These are phyloP conservation scores for Grifola frondosa DNA, from an alignment of 1,284 basidiomycete species.

Conservation along the genomic window DNA sequence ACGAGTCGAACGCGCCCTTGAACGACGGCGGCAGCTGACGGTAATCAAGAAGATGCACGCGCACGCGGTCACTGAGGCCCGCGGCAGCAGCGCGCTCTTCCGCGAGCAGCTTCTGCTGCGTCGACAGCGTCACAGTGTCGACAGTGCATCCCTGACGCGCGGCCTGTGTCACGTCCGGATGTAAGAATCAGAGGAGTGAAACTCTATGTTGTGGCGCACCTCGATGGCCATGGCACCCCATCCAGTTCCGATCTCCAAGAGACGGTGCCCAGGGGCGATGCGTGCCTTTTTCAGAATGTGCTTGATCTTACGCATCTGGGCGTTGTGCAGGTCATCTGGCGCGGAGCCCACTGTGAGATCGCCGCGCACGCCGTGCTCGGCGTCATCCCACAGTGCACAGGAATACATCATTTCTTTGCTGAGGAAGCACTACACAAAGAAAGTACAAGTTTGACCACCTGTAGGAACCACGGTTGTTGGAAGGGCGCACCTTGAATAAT, in stretches of 20 bases:
- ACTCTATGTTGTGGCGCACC: slow-evolving; percentile 39
- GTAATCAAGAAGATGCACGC: slow-evolving; percentile 84
- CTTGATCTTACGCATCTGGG: slow-evolving; percentile 76
- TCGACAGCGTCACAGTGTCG: slow-evolving; percentile 81
- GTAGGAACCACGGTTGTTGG: slow-evolving; percentile 5
- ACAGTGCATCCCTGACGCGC: slow-evolving; percentile 71
- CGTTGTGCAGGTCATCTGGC: slow-evolving; percentile 67
- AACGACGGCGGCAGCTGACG: slow-evolving; percentile 73
- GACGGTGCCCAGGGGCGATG: slow-evolving; percentile 70
- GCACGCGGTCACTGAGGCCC: slow-evolving; percentile 66
- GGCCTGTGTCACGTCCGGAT: slow-evolving; percentile 40
- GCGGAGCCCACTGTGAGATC: slow-evolving; percentile 40
- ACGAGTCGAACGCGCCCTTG: slow-evolving; percentile 78
- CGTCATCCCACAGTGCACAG: slow-evolving; percentile 72
- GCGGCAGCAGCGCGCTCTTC: slow-evolving; percentile 73
- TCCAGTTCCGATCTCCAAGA: slow-evolving; percentile 85
- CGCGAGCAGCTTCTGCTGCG: slow-evolving; percentile 79
- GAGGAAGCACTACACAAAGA: slow-evolving; percentile 62
- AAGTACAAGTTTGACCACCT: not conserved
- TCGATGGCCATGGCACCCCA: slow-evolving; percentile 88
- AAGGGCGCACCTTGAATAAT: slow-evolving; percentile 55
- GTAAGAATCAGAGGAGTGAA: not conserved
- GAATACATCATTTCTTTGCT: slow-evolving; percentile 90
- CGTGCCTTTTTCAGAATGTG: slow-evolving; percentile 74
- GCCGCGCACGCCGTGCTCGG: slow-evolving; percentile 65